phyloP scores from a whole-genome alignment of 2,329 filamentous ascomycete species.

The Aspergillus fumigatus region DNA sequence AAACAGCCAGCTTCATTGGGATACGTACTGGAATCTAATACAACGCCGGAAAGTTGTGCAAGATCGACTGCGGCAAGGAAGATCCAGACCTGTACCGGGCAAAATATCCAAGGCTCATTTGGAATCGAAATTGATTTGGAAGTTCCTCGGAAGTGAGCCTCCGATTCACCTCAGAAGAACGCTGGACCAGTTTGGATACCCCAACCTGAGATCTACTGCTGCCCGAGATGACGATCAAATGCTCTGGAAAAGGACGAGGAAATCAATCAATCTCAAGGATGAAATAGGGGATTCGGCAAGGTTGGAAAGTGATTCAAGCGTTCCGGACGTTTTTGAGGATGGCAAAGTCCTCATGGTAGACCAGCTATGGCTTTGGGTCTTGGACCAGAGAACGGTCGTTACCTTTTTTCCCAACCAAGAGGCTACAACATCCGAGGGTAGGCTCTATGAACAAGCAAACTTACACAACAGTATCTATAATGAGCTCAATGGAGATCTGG shows the following conservation, averaged over 20 bases:
- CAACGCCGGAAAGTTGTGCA: slow-evolving; percentile 53
- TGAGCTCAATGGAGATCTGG: slow-evolving; percentile 61
- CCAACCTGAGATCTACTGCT: slow-evolving; percentile 56
- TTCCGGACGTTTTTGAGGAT: slow-evolving; percentile 21
- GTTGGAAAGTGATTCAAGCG: slow-evolving; percentile 10
- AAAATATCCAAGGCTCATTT: slow-evolving; percentile 52
- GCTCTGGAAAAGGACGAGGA: slow-evolving; percentile 60
- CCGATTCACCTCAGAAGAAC: slow-evolving; percentile 60
- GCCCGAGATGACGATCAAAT: slow-evolving; percentile 63
- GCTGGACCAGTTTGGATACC: slow-evolving; percentile 61
- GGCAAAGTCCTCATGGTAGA: slow-evolving; percentile 61
- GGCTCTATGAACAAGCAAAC: slow-evolving; percentile 49
- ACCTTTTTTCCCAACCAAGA: slow-evolving; percentile 34
- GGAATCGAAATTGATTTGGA: slow-evolving; percentile 59
- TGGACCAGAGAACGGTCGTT: slow-evolving; percentile 32
- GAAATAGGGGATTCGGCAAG: slow-evolving; percentile 43
- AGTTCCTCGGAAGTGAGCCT: slow-evolving; percentile 57
- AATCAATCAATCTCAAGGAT: slow-evolving; percentile 38
- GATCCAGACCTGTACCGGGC: slow-evolving; percentile 53
- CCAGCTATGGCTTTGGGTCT: slow-evolving; percentile 56
- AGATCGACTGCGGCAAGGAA: slow-evolving; percentile 50
- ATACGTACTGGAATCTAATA: slow-evolving; percentile 57
- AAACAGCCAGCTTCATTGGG: slow-evolving; percentile 53
- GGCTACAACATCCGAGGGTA: slow-evolving; percentile 30
- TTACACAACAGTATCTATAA: slow-evolving; percentile 62